Conservation (phyloP, 345 rosid species). For the Citropsis articulata region DNA sequence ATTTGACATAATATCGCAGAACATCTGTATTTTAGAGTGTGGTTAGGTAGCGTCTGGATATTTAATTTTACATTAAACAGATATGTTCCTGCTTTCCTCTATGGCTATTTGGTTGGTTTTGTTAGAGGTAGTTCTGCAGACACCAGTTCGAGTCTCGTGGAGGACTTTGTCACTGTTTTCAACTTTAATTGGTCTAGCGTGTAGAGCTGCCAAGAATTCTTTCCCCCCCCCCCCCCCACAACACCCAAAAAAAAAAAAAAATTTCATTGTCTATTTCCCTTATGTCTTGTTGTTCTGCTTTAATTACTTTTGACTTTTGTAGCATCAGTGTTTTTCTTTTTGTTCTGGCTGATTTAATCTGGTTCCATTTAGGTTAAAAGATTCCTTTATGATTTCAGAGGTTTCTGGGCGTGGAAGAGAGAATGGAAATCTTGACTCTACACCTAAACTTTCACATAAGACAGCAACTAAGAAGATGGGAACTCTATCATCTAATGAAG, state of each 20-base stretch:
- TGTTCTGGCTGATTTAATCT: conserved; percentile 4
- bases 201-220: not conserved
- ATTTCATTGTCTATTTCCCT: not conserved
- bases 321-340: not conserved
- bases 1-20: not conserved
- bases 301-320: not conserved
- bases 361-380: not conserved
- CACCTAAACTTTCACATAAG: conserved; percentile 59
- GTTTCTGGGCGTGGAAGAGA: conserved; percentile 81
- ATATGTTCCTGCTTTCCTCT: not conserved
- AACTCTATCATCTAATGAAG: conserved; percentile 47
- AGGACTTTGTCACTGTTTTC: not conserved
- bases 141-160: not conserved
- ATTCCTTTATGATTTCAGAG: conserved; percentile 48
- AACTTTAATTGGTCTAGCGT: not conserved
- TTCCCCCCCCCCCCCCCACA: too few species aligned
- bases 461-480: conserved; percentile 61
- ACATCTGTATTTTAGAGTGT: not conserved
- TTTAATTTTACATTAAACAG: not conserved
- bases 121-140: not conserved
- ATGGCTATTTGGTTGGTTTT: not conserved
- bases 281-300: not conserved
- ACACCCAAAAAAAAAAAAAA: too few species aligned
- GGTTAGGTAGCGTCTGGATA: not conserved
- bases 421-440: conserved; percentile 64